phyloP scores from a whole-genome alignment of 257 asterid species.

The Misopates orontium region DNA sequence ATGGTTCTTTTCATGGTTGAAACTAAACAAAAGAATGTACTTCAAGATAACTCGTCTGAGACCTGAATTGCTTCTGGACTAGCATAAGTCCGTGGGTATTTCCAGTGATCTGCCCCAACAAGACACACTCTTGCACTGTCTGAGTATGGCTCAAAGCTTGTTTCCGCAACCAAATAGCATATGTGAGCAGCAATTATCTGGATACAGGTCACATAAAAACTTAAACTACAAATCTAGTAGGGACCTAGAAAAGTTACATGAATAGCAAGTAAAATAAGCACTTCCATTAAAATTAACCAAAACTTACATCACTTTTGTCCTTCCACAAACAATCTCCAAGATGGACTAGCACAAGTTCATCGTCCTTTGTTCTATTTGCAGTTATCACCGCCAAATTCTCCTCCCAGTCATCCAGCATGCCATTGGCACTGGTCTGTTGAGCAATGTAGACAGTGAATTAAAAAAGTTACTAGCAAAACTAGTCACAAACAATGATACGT shows the following conservation, averaged over 20 bases:
- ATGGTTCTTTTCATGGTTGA: conserved; percentile 1
- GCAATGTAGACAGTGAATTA: conserved; percentile 18
- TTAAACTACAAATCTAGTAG: conserved; percentile 20
- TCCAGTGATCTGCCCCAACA: conserved; percentile 94
- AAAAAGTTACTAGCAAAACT: conserved; percentile 4
- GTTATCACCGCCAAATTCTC: conserved; percentile 94
- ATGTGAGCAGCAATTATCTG: conserved; percentile 95
- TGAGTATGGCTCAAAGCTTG: conserved; percentile 82
- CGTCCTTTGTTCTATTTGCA: conserved; percentile 95
- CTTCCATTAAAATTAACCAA: conserved; percentile 19
- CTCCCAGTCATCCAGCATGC: conserved; percentile 96
- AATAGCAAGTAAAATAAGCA: background rate
- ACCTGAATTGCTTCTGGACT: conserved; percentile 99
- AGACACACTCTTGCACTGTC: conserved; percentile 93
- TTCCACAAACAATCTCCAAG: conserved; percentile 98
- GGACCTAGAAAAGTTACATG: conserved; percentile 23
- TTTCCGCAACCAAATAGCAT: conserved; percentile 94
- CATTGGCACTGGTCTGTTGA: conserved; percentile 60
- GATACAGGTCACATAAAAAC: conserved; percentile 22
- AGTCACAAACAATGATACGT: background rate
- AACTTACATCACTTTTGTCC: conserved; percentile 88
- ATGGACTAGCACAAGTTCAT: conserved; percentile 90
- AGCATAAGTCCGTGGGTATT: conserved; percentile 86
- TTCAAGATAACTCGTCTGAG: conserved; percentile 26
- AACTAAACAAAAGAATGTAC: conserved; percentile 23